Percentiles rank a stretch among this genome's conserved stretches.
These are phyloP conservation scores for Backusella australiensis DNA, from an alignment of 192 early-diverging fungal genomes.

Conservation along the genomic window DNA sequence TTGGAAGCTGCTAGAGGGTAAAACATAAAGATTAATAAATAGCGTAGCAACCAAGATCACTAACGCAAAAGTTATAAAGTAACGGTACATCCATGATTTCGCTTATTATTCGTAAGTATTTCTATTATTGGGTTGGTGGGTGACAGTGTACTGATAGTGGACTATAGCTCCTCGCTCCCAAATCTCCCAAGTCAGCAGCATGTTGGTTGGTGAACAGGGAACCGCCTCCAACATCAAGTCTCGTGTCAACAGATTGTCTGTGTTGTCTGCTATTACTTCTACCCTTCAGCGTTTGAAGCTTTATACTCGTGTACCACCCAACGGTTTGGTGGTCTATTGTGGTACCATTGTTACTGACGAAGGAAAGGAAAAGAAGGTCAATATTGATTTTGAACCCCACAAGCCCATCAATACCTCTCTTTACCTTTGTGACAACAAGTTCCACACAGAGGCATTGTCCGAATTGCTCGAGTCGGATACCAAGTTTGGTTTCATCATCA, in stretches of 20 bases:
- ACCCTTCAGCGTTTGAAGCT: constrained; percentile 96
- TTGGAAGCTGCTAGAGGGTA: constrained; percentile 90
- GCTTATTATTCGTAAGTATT: constrained; percentile 80
- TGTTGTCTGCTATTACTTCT: constrained; percentile 96
- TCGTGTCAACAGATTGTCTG: constrained; percentile 96
- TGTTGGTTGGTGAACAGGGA: constrained; percentile 98
- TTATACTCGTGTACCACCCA: constrained; percentile 84
- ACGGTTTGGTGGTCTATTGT: constrained; percentile 93
- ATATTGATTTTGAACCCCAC: constrained; percentile 98
- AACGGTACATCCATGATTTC: constrained; percentile 99
- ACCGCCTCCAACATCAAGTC: constrained; percentile 99
- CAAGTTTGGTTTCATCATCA: constrained; percentile 97
- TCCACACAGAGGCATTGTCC: constrained; percentile 92
- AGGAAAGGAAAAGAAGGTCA: constrained; percentile 99
- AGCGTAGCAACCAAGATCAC: background rate
- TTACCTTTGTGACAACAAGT: constrained; percentile 99
- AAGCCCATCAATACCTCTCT: constrained; percentile 99
- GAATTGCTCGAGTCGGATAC: constrained; percentile 93
- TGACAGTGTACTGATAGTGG: background rate
- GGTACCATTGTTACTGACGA: constrained; percentile 98
- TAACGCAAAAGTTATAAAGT: constrained; percentile 29
- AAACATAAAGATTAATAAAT: background rate
- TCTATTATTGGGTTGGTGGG: background rate
- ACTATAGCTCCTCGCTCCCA: constrained; percentile 78
- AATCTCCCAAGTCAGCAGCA: constrained; percentile 82